A percentile compares a stretch with the other conserved stretches of the same genome.
Evolutionary conservation across 2,329 filamentous ascomycete genomes (phyloP).

Genomic region (Fusarium udum): DNA sequence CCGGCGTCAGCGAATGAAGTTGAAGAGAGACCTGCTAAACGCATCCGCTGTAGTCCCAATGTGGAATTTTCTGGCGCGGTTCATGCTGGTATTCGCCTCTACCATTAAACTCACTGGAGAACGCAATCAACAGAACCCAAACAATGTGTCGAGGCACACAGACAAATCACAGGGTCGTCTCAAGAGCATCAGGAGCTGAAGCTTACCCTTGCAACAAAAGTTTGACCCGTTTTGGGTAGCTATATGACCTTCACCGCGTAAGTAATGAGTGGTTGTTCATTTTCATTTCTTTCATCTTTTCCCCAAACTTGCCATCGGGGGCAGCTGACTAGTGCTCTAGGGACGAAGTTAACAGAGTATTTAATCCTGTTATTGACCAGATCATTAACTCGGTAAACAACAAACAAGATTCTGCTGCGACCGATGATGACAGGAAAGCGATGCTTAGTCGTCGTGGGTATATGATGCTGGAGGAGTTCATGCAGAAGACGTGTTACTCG

Average conservation of each 20-base stretch:
- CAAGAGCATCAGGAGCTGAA: neutral
- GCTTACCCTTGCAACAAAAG: neutral
- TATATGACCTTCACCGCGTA: neutral
- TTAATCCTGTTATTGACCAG: neutral
- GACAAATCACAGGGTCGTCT: neutral
- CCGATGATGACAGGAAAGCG: neutral
- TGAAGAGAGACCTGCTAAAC: neutral
- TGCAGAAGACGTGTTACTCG: no score
- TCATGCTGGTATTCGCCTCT: neutral
- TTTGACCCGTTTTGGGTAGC: neutral
- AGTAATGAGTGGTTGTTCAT: neutral
- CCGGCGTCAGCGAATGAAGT: neutral
- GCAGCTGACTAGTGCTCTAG: neutral
- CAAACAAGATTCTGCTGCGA: neutral
- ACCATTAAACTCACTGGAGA: fast-evolving
- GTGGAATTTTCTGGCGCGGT: neutral
- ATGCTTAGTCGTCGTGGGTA: no score
- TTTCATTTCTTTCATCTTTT: neutral
- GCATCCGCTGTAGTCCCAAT: neutral
- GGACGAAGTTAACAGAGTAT: fast-evolving
- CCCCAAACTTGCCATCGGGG: neutral
- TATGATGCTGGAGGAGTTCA: no score
- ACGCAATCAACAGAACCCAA: neutral
- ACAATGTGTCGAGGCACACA: neutral
- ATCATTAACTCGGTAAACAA: neutral